phyloP scores from a whole-genome alignment of 2,329 filamentous ascomycete genomes.

The Talaromyces marneffei region DNA sequence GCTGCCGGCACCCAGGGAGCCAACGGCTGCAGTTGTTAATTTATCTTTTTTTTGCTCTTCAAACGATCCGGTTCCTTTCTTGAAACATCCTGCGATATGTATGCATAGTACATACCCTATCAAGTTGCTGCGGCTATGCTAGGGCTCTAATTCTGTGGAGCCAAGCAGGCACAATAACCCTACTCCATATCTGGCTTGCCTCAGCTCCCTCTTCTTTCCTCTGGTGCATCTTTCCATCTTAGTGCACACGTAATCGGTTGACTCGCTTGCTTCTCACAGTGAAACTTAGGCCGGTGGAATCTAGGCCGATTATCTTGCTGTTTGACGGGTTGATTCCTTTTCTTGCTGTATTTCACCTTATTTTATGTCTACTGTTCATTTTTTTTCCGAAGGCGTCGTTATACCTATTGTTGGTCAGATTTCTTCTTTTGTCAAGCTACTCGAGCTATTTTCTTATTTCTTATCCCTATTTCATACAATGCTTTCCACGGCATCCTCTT shows the following conservation, averaged over 20 bases:
- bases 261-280: background rate
- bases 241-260: background rate
- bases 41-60: background rate
- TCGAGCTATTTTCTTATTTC: slow-evolving; percentile 10
- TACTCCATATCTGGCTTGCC: background rate
- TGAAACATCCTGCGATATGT: slow-evolving; percentile 5
- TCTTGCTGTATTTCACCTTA: slow-evolving; percentile 13
- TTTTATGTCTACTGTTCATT: slow-evolving; percentile 11
- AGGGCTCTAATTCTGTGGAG: slow-evolving; percentile 2
- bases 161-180: background rate
- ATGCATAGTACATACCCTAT: slow-evolving; percentile 5
- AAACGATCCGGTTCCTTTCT: background rate
- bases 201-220: slow-evolving; percentile 1
- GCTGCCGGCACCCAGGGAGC: slow-evolving; percentile 55
- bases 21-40: slow-evolving; percentile 60
- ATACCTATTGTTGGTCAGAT: slow-evolving; percentile 14
- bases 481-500: background rate
- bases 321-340: slow-evolving; percentile 3
- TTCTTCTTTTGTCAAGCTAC: slow-evolving; percentile 13
- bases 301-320: background rate
- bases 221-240: slow-evolving; percentile 1
- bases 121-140: background rate
- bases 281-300: background rate
- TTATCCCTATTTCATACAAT: slow-evolving; percentile 3
- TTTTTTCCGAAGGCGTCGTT: slow-evolving; percentile 15